Evolutionary conservation across 176 grass and related monocot species (phyloP).

Genomic region (Triticum aestivum): IWGSC_CS_RefSeq_v2.1 NC_057797.1:611819270-611819769

Average conservation of each 20-base stretch:
- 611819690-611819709: conserved; percentile 2
- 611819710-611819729: background rate
- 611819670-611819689: background rate
- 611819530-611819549: conserved; percentile 78
- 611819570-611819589: conserved; percentile 95
- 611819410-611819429: conserved; percentile 89
- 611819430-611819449: conserved; percentile 90
- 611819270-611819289: conserved; percentile 87
- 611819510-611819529: conserved; percentile 73
- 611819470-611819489: conserved; percentile 88
- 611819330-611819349: conserved; percentile 84
- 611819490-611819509: conserved; percentile 92
- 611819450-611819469: conserved; percentile 91
- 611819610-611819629: conserved; percentile 89
- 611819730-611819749: background rate
- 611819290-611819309: conserved; percentile 76
- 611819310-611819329: conserved; percentile 89
- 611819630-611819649: conserved; percentile 91
- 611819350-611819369: conserved; percentile 89
- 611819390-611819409: conserved; percentile 82
- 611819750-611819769: background rate
- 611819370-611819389: conserved; percentile 90
- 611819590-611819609: conserved; percentile 72
- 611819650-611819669: conserved; percentile 54
- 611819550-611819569: conserved; percentile 97